Base-by-base conservation (phyloP, 768 basidiomycete genomes). In the Holtermanniella nyarrowii region DNA sequence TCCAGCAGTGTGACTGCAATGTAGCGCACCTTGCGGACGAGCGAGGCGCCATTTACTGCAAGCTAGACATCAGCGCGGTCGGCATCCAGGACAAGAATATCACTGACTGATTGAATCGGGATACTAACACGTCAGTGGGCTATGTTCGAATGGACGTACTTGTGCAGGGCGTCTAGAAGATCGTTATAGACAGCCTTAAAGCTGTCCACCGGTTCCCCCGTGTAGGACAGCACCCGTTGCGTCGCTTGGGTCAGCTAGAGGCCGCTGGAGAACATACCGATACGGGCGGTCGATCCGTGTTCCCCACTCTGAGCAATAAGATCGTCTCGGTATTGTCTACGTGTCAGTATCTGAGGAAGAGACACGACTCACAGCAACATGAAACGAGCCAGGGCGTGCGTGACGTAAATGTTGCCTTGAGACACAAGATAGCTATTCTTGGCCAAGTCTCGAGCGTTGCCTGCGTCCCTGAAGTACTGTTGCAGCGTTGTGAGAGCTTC, bases 401-500 rank as follows among this genome's bases (percentile, higher is more conserved):
- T 63, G 5, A 63, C 61, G 40, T 63, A 58, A n/a, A 63, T 58
- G 39, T 63, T 63, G 21, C 58, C 61, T 44, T 55, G 57, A 3
- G 59, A 20, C 1, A 63, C 61, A 21, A 59, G 25, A 40, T 55
- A 60, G 1, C 58, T 56, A 42, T 59, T 58, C 31, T 57, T 63
- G 13, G 61, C 61, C 16, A 37, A 16, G 16, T 55, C 52, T 46
- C 59, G 55, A 14, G 55, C 54, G 23, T 52, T 49, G 52, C 57
- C 56, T 4, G 61, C 58, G 44, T 59, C 58, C 11, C 40, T 49
- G 49, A 59, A 59, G 58, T 59, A 62, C 47, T 57, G 23, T 22
- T 62, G 55, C 4, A 62, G 53, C 42, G 59, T 49, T 41, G 59
- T 55, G 37, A 58, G 55, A 14, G 59, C 52, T 4, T 48, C 46